Evolutionary conservation across 2,329 filamentous ascomycete species (phyloP).

Genomic region (Fusarium fracticaudum): DNA sequence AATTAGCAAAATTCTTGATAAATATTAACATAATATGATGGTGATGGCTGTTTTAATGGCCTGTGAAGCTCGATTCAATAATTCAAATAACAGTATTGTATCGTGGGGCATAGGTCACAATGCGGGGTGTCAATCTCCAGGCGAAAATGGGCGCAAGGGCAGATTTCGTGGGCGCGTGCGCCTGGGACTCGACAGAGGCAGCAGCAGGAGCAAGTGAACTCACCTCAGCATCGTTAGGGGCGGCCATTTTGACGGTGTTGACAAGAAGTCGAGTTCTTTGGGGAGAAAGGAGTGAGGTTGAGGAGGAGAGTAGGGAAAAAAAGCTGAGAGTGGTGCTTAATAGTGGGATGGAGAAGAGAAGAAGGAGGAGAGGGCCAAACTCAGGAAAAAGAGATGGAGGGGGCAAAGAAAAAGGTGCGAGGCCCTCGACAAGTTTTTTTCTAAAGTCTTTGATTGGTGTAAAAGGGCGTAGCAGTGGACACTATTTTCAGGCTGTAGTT

Average conservation of each 20-base stretch:
- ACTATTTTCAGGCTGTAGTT: constrained; percentile 24
- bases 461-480: constrained; percentile 39
- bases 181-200: constrained; percentile 9
- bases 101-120: constrained; percentile 52
- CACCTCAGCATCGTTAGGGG: constrained; percentile 56
- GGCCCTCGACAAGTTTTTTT: constrained; percentile 51
- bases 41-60: constrained; percentile 12
- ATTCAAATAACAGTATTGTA: constrained; percentile 31
- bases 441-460: constrained; percentile 50
- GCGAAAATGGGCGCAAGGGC: constrained; percentile 44
- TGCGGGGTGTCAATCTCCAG: constrained; percentile 59
- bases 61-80: constrained; percentile 24
- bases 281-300: constrained; percentile 43
- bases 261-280: constrained; percentile 48
- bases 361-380: constrained; percentile 43
- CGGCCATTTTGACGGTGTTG: constrained; percentile 66
- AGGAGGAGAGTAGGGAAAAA: constrained; percentile 37
- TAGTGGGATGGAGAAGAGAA: constrained; percentile 45
- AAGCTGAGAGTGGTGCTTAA: constrained; percentile 42
- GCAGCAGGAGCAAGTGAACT: constrained; percentile 44
- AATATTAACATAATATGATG: not conserved
- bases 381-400: constrained; percentile 43
- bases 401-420: constrained; percentile 49
- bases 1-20: constrained; percentile 35
- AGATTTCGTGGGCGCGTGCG: constrained; percentile 39